These are phyloP conservation scores for Allomyces macrogynus DNA, from an alignment of 192 early-diverging fungal species.

Conservation along the genomic window DNA sequence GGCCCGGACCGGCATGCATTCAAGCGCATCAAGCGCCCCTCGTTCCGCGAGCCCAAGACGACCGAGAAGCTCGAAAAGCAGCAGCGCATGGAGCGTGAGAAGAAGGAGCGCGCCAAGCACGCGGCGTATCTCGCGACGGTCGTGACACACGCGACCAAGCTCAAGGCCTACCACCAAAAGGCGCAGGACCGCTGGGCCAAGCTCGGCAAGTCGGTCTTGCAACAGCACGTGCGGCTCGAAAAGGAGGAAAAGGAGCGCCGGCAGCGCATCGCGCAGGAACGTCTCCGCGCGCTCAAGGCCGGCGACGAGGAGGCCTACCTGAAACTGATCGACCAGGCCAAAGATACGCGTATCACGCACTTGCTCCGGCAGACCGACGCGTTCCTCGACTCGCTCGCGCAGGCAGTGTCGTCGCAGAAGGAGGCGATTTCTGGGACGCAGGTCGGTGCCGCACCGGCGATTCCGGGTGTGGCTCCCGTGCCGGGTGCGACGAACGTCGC, in stretches of 20 bases:
- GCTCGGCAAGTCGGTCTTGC: constrained; percentile 54
- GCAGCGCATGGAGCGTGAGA: constrained; percentile 66
- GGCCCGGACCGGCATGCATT: constrained; percentile 54
- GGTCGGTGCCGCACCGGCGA: constrained; percentile 18
- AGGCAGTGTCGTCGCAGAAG: constrained; percentile 66
- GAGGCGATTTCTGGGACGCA: constrained; percentile 18
- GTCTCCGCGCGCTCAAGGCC: constrained; percentile 85
- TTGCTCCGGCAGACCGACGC: constrained; percentile 73
- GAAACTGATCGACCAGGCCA: constrained; percentile 81
- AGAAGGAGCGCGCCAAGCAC: constrained; percentile 65
- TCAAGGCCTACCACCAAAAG: constrained; percentile 42
- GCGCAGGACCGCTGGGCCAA: constrained; percentile 45
- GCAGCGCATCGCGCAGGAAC: constrained; percentile 71
- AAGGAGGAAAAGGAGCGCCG: constrained; percentile 86
- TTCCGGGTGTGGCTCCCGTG: constrained; percentile 25
- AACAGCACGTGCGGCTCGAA: constrained; percentile 60
- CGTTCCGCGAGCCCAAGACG: constrained; percentile 60
- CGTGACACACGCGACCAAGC: constrained; percentile 46
- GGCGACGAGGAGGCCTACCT: constrained; percentile 97
- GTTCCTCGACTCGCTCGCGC: constrained; percentile 64
- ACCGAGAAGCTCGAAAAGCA: constrained; percentile 83
- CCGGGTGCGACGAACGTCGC: constrained; percentile 16
- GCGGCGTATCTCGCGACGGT: constrained; percentile 58
- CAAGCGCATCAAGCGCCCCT: constrained; percentile 61
- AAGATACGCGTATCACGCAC: constrained; percentile 87